Conservation (phyloP, 106 monocot genomes). For the Dendrobium catenatum region DNA sequence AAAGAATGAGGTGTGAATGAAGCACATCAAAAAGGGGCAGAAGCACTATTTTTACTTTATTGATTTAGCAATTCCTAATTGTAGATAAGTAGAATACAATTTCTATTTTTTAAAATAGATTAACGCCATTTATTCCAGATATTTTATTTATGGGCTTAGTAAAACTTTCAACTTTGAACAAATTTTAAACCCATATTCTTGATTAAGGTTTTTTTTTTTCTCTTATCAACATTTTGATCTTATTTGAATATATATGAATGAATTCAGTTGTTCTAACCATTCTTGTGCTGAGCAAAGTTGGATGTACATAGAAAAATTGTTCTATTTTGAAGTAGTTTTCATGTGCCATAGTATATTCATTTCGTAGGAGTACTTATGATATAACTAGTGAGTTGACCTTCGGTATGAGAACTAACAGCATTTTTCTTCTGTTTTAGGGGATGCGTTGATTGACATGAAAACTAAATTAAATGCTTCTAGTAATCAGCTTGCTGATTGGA, state of each 20-base stretch:
- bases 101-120: neutral
- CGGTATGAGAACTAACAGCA: neutral
- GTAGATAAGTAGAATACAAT: neutral
- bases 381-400: neutral
- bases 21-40: neutral
- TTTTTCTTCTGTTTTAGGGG: conserved; percentile 22
- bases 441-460: conserved; percentile 55
- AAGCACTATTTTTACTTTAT: neutral
- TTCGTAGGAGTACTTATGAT: neutral
- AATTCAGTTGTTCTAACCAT: conserved; percentile 1
- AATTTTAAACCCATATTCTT: neutral
- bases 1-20: too few species aligned
- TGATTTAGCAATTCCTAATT: neutral
- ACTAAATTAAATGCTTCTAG: conserved; percentile 33
- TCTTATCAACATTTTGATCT: neutral
- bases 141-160: neutral
- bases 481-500: conserved; percentile 61
- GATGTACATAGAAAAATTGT: neutral
- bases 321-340: neutral
- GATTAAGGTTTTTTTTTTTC: neutral
- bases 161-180: neutral
- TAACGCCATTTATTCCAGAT: neutral
- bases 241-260: neutral
- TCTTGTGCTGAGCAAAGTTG: neutral
- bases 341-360: neutral